Percentiles rank a stretch among this genome's conserved stretches.
phyloP scores from a whole-genome alignment of 257 asterid species.

The Solanum boliviense region DNA sequence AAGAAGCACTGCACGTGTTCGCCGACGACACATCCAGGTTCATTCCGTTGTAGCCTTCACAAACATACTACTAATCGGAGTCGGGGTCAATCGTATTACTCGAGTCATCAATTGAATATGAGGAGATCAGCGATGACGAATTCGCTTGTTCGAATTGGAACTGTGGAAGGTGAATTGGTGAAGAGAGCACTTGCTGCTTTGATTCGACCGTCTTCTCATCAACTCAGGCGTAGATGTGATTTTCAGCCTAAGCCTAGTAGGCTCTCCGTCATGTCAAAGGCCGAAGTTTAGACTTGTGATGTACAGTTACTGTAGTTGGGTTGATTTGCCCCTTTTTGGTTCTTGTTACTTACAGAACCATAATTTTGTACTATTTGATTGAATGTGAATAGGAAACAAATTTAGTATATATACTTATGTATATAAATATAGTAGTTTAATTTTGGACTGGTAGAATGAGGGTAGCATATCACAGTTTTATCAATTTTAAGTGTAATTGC shows the following conservation, averaged over 20 bases:
- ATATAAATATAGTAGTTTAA: background rate
- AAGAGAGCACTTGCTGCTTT: conserved; percentile 71
- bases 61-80: background rate
- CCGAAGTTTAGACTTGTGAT: conserved; percentile 21
- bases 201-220: conserved; percentile 81
- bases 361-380: background rate
- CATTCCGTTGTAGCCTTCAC: conserved; percentile 29
- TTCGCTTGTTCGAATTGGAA: conserved; percentile 76
- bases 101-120: conserved; percentile 64
- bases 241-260: conserved; percentile 75
- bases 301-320: background rate
- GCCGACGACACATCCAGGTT: conserved; percentile 31
- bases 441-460: too few species aligned
- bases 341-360: background rate
- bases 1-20: conserved; percentile 26
- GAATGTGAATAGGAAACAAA: background rate
- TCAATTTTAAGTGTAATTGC: background rate
- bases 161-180: conserved; percentile 86
- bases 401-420: background rate
- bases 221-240: conserved; percentile 55
- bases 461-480: too few species aligned
- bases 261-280: conserved; percentile 59
- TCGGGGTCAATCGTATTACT: conserved; percentile 20
- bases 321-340: background rate
- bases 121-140: conserved; percentile 93